Evolutionary conservation across 2,329 filamentous ascomycete genomes (phyloP).

Genomic region (Cladobotryum protrusum): DNA sequence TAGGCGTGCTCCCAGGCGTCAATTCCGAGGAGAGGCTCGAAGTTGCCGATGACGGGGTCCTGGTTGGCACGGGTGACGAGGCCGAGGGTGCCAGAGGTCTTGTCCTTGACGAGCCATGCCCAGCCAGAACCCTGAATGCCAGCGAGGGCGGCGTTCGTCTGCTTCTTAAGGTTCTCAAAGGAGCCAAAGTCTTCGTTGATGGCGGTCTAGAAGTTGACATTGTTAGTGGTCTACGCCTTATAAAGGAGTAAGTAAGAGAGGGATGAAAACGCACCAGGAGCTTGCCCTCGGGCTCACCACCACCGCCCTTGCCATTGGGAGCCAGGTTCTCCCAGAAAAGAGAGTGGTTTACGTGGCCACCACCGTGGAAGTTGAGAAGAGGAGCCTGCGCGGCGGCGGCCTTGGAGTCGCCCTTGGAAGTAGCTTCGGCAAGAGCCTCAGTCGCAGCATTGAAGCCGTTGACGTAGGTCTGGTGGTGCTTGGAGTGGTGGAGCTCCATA

Average conservation of each 20-base stretch:
- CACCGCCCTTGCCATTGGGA: slow-evolving; percentile 55
- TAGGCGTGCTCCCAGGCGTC: slow-evolving; percentile 97
- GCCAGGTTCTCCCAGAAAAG: slow-evolving; percentile 82
- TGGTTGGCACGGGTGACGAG: slow-evolving; percentile 76
- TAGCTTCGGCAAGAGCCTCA: slow-evolving; percentile 62
- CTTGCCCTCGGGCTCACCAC: slow-evolving; percentile 54
- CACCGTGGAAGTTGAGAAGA: slow-evolving; percentile 71
- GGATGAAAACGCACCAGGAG: slow-evolving; percentile 43
- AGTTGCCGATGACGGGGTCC: slow-evolving; percentile 80
- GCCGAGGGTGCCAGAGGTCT: slow-evolving; percentile 52
- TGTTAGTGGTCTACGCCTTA: not conserved
- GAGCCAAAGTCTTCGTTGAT: slow-evolving; percentile 64
- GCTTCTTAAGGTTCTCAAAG: slow-evolving; percentile 56
- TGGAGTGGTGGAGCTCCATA: slow-evolving; percentile 93
- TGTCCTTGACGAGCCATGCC: slow-evolving; percentile 80
- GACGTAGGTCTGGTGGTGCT: slow-evolving; percentile 92
- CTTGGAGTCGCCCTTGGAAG: slow-evolving; percentile 53
- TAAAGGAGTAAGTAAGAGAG: slow-evolving; percentile 27
- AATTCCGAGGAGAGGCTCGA: slow-evolving; percentile 76
- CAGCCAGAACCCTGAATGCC: slow-evolving; percentile 82
- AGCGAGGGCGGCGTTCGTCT: slow-evolving; percentile 62
- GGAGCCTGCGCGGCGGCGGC: slow-evolving; percentile 46
- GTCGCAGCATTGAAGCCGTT: slow-evolving; percentile 77
- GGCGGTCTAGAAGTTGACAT: slow-evolving; percentile 32
- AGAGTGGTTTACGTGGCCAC: slow-evolving; percentile 80